Base-by-base conservation (phyloP, 495 filamentous ascomycete genomes). In the Cenococcum geophilum region DNA sequence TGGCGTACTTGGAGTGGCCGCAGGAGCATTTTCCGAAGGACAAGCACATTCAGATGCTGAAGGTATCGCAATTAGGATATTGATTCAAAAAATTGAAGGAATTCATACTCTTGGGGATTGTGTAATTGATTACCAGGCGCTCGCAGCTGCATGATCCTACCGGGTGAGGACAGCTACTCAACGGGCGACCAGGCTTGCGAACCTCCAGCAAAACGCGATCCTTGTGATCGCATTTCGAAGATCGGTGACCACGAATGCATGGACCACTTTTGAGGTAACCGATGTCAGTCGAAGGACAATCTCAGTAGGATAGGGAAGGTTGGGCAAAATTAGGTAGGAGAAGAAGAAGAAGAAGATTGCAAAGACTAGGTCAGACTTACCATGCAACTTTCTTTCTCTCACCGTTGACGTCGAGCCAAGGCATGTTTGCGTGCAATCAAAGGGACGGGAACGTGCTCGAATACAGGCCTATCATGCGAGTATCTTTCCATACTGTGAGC, bases 161-260 rank as follows among this genome's bases (percentile, higher is more conserved):
- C 1, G 83, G 81, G 71, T 92, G 89, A 50, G 87, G 86, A 66
- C 89, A 95, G 57, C 82, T 83, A 55, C 85, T 86, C 20, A 91
- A 75, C 18, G 89, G 89, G 50, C 89, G 80, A 9, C 89, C 89
- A 1, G 89, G 88, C 68, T 90, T 91, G 55, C 86, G 84, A 10
- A 92, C 89, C 51, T 86, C 86, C 59, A 90, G 74, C 82, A 95
- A 85, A 20, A 89, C 73, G 63, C 89, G 82, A 59, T 85, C 81
- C 55, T 79, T 83, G 75, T 95, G 89, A 35, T 80, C 83, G 68
- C 89, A 95, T 79, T 86, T 89, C 64, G 89, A 89, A 22, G 89
- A 91, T 66, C 89, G 85, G 73, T 95, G 89, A 55, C 89, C 89
- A 56, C 88, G 86, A 65, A 92, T 89, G 66, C 89, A 95, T 69